phyloP scores from a whole-genome alignment of 2,329 filamentous ascomycete genomes.

The Nigrospora sphaerica region DNA sequence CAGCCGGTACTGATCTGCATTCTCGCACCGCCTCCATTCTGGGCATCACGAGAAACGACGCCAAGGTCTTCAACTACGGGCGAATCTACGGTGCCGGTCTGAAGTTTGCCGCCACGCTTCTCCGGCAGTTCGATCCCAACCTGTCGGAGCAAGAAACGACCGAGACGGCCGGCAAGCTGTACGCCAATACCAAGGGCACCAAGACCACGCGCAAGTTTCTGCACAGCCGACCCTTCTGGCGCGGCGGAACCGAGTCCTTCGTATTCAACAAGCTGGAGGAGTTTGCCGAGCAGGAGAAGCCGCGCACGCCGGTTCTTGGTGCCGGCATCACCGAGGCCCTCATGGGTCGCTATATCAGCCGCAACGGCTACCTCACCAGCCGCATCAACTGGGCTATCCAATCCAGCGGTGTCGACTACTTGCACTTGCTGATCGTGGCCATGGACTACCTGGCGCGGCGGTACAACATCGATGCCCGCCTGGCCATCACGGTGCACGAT shows the following conservation, averaged over 20 bases:
- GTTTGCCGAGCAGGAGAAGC: conserved; percentile 89
- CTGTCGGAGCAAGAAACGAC: conserved; percentile 74
- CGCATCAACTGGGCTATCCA: conserved; percentile 99
- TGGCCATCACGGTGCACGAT: conserved; percentile 93
- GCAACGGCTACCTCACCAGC: conserved; percentile 87
- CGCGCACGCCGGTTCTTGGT: conserved; percentile 84
- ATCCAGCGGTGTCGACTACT: conserved; percentile 92
- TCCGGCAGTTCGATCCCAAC: conserved; percentile 87
- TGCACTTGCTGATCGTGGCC: conserved; percentile 83
- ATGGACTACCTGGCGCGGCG: conserved; percentile 91
- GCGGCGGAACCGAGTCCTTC: conserved; percentile 92
- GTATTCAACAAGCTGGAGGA: conserved; percentile 98
- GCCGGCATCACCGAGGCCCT: conserved; percentile 95
- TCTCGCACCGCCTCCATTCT: conserved; percentile 88
- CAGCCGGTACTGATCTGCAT: conserved; percentile 87
- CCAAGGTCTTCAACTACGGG: conserved; percentile 98
- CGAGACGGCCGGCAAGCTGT: conserved; percentile 71
- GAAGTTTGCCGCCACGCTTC: conserved; percentile 82
- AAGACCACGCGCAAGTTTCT: conserved; percentile 72
- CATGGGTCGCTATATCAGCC: conserved; percentile 79
- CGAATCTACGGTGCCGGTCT: conserved; percentile 97
- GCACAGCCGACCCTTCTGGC: conserved; percentile 77
- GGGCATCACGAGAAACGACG: conserved; percentile 89
- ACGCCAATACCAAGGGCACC: conserved; percentile 82
- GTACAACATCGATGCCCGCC: conserved; percentile 76